Conservation (phyloP, 257 asterid genomes). For the Plectranthus barbatus region DNA sequence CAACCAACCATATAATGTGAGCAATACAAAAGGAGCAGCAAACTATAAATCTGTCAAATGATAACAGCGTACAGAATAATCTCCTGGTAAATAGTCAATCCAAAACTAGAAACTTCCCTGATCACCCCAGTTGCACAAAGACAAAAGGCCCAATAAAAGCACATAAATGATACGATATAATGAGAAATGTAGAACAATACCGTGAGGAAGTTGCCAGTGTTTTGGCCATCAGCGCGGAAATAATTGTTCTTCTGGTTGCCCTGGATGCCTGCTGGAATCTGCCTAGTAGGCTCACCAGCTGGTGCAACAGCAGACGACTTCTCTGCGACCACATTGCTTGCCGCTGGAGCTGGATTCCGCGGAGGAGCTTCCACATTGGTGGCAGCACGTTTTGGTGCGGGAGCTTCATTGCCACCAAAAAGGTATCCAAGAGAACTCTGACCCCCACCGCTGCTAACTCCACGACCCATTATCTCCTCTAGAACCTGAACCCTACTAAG, state of each 20-base stretch:
- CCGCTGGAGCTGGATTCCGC: slow-evolving; percentile 18
- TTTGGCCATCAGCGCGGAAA: slow-evolving; percentile 69
- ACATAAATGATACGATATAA: neutral
- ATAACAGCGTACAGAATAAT: neutral
- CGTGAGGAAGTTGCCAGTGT: slow-evolving; percentile 76
- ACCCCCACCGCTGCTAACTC: slow-evolving; percentile 86
- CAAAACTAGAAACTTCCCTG: neutral
- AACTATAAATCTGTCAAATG: neutral
- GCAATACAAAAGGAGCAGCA: neutral
- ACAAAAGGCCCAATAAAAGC: neutral
- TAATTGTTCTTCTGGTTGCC: slow-evolving; percentile 57
- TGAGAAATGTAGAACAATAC: slow-evolving; percentile 25
- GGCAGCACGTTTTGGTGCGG: slow-evolving; percentile 42
- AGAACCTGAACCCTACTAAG: slow-evolving; percentile 9
- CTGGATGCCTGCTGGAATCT: slow-evolving; percentile 67
- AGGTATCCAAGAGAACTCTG: slow-evolving; percentile 88
- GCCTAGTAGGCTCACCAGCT: slow-evolving; percentile 32
- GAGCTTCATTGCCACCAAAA: slow-evolving; percentile 63
- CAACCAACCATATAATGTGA: neutral
- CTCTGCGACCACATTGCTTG: slow-evolving; percentile 26
- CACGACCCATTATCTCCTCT: slow-evolving; percentile 64
- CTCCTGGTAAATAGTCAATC: neutral
- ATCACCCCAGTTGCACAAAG: neutral
- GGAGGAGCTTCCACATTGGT: slow-evolving; percentile 37
- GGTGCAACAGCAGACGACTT: slow-evolving; percentile 40